Base-by-base conservation (phyloP, 345 rosid species). In the Hevea brasiliensis region DNA sequence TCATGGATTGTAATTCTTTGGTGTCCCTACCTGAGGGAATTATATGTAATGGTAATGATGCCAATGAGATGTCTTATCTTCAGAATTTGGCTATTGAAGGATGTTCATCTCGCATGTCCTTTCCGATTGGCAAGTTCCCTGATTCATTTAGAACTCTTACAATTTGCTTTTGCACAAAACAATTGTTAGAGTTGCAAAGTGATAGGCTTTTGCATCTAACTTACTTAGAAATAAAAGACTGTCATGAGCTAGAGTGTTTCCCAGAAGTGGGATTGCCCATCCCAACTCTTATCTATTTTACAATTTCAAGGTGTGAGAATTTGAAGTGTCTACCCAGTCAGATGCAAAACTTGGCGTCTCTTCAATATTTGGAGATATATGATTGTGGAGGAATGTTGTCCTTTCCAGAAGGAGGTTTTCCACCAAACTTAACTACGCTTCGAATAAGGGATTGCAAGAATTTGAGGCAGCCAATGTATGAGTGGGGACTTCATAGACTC, bases 351-450 rank as follows among this genome's bases (percentile, higher is more conserved):
- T 71, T 82, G 32, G 18, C 11, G 9, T 64, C 29, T 8, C 51
- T 64, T 41, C 32, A 21, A 1, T 64, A 42, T 17, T 21, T 79
- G 6, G 45, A 26, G 23, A 24, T 79, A 51, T 14, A 18, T 24
- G 40, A 57, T 32, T 78, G 80, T 56, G 42, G 50, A 24, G 13
- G n/a, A 29, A 13, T 78, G 14, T 21, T 12, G 42, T 72, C 73
- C 26, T 75, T 79, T 26, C 77, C 82, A 1, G 68, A 67, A 73
- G 76, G 65, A 9, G 82, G 82, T 65, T 69, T 79, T 18, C 82
- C 85, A 14, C 72, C 75, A 20, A 72, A 79, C 51, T 45, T 82
- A 15, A n/a, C 64, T 6, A 40, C 72, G 11, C 70, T 76, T 53
- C 37, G 59, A 1, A 47, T 82, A 23, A 32, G 47, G 21, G 45